These are phyloP conservation scores for Tylopilus balloui DNA, from an alignment of 768 basidiomycete species.

Conservation along the genomic window DNA sequence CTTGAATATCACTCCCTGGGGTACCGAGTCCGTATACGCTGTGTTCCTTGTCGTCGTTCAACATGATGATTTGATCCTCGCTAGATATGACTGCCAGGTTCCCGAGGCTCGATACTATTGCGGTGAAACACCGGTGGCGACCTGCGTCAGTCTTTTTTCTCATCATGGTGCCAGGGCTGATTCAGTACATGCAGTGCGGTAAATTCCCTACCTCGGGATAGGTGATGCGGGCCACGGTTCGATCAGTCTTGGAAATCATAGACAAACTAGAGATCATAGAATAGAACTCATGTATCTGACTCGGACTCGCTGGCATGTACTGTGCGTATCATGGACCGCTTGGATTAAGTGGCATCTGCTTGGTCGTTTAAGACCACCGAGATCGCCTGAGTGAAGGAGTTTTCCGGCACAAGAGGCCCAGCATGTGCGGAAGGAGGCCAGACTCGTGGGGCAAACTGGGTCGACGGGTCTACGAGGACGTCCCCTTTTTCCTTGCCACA, in stretches of 20 bases:
- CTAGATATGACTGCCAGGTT: slow-evolving; percentile 15
- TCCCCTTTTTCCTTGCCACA: no score
- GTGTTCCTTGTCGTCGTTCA: not conserved
- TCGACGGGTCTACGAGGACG: no score
- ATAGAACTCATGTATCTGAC: not conserved
- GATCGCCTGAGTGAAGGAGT: no score
- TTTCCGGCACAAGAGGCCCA: no score
- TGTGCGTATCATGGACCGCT: not conserved
- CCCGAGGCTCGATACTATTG: slow-evolving; percentile 13
- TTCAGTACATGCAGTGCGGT: slow-evolving; percentile 13
- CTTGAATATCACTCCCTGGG: slow-evolving; percentile 4
- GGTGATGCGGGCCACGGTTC: not conserved
- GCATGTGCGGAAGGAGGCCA: no score
- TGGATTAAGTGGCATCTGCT: no score
- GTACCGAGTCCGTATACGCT: slow-evolving; percentile 9
- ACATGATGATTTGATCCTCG: not conserved
- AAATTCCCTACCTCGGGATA: not conserved
- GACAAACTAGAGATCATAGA: not conserved
- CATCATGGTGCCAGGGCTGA: not conserved
- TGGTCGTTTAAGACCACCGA: no score
- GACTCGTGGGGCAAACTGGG: no score
- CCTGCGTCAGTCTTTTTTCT: slow-evolving; percentile 12
- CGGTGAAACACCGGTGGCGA: slow-evolving; percentile 2
- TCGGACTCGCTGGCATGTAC: not conserved
- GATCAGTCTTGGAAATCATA: not conserved